These are phyloP conservation scores for Cryptococcus hybrid DNA, from an alignment of 1,284 basidiomycete genomes.

Conservation along the genomic window DNA sequence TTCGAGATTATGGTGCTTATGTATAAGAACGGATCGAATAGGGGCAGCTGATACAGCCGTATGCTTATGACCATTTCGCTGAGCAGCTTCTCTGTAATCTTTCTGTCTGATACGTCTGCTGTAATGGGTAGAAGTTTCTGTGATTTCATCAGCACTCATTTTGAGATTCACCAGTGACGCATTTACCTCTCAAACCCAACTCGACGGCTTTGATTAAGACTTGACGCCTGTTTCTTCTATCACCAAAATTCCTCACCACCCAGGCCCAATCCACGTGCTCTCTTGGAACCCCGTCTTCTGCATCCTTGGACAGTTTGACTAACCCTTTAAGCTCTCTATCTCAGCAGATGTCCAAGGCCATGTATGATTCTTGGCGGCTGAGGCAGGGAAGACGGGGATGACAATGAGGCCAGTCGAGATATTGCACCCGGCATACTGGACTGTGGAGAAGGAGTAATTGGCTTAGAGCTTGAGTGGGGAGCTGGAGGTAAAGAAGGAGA, in stretches of 20 bases:
- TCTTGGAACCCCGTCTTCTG: constrained; percentile 10
- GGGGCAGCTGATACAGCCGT: too few relatives aligned
- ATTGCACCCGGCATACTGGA: not conserved
- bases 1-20: too few relatives aligned
- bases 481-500: not conserved
- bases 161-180: not conserved
- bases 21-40: too few relatives aligned
- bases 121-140: constrained; percentile 11
- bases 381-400: not conserved
- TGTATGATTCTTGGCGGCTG: not conserved
- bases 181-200: constrained; percentile 29
- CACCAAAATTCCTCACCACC: constrained; percentile 23
- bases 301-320: constrained; percentile 4
- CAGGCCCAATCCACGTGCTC: constrained; percentile 29
- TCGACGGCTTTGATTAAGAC: constrained; percentile 35
- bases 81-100: constrained; percentile 4
- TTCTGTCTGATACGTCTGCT: constrained; percentile 11
- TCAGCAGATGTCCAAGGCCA: constrained; percentile 13
- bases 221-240: constrained; percentile 27
- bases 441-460: not conserved
- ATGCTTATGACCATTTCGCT: too few relatives aligned
- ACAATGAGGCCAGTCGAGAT: not conserved
- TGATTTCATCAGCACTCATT: not conserved
- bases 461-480: not conserved
- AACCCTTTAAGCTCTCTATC: constrained; percentile 7